phyloP scores from a whole-genome alignment of 2,329 filamentous ascomycete genomes.

The Alternaria novae-zelandiae region DNA sequence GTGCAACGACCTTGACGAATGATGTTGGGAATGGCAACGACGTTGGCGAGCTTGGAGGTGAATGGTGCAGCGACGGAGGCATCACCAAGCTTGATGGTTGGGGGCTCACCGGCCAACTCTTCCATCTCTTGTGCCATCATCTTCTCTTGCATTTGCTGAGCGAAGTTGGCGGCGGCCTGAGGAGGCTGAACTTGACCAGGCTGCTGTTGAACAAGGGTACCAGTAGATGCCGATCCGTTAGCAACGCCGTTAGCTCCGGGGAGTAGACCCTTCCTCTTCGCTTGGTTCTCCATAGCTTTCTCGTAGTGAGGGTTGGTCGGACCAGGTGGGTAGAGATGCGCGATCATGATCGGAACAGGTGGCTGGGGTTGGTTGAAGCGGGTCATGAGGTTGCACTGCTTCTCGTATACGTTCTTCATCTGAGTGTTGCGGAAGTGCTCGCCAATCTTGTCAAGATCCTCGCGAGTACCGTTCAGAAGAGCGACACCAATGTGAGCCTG shows the following conservation, averaged over 20 bases:
- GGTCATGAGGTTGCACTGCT: conserved; percentile 89
- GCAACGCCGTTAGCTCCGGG: conserved; percentile 57
- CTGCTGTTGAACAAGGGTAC: conserved; percentile 38
- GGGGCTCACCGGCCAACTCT: conserved; percentile 77
- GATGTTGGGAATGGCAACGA: conserved; percentile 96
- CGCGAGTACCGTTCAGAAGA: conserved; percentile 89
- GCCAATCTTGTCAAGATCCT: conserved; percentile 88
- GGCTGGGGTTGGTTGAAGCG: conserved; percentile 92
- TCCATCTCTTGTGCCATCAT: conserved; percentile 92
- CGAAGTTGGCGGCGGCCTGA: conserved; percentile 71
- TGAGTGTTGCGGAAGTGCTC: conserved; percentile 93
- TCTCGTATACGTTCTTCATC: conserved; percentile 99
- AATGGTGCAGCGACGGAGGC: conserved; percentile 97
- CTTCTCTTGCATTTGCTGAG: conserved; percentile 71
- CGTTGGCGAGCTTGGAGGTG: conserved; percentile 95
- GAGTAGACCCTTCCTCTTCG: conserved; percentile 73
- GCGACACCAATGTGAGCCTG: conserved; percentile 97
- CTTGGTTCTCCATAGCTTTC: conserved; percentile 88
- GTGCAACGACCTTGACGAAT: conserved; percentile 97
- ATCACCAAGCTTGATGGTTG: conserved; percentile 95
- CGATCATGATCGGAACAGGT: conserved; percentile 90
- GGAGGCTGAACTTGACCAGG: conserved; percentile 63
- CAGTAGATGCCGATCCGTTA: conserved; percentile 28
- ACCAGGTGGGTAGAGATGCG: conserved; percentile 91
- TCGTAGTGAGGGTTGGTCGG: conserved; percentile 91